Base-by-base conservation (phyloP, 352 stramenopile species). In the Globisporangium abappressorium region DNA sequence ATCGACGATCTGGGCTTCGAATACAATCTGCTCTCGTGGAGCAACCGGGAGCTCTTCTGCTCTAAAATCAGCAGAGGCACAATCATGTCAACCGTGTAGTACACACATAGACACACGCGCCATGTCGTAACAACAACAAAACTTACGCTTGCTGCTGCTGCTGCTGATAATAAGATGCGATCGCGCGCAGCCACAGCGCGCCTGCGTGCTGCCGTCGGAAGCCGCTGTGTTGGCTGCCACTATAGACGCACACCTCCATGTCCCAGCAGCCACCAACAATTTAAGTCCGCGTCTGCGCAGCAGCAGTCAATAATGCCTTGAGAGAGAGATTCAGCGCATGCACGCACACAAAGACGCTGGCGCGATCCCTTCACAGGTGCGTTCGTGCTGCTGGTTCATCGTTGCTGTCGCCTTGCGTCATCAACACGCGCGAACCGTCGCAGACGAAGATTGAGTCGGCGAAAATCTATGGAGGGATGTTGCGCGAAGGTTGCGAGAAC, bases 401-500 rank as follows among this genome's bases (percentile, higher is more conserved):
- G n/a, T 49, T 14, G 5, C 7, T n/a, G 30, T 47, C 55, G 20
- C 30, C 55, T 67, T 60, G 24, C 41, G 59, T 47, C 26, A 54
- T 63, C 38, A 64, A 41, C 14, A 11, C 22, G 9, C 12, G 46
- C 47, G 62, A 68, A 68, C 22, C 51, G 62, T 68, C 62, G 62
- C 62, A 66, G 26, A n/a, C 8, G 6, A 38, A 34, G 18, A 14
- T 12, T 43, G 11, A 30, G 22, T 11, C 6, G 24, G 1, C 8
- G 38, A 26, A 65, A 43, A 38, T 12, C 43, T 49, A 49, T 49
- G 43, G 5, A 22, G 3, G 18, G 24, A 61, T 14, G 62, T 67
- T 54, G 53, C 51, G 7, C 33, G 62, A 67, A 62, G 6, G 62
- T 68, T 22, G 51, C 49, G 18, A n/a, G 62, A 67, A 67, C 30